Evolutionary conservation across 495 filamentous ascomycete genomes (phyloP), one percentile per base, ranked within the genome.

Genomic region (Aspergillus coremiiformis): DNA sequence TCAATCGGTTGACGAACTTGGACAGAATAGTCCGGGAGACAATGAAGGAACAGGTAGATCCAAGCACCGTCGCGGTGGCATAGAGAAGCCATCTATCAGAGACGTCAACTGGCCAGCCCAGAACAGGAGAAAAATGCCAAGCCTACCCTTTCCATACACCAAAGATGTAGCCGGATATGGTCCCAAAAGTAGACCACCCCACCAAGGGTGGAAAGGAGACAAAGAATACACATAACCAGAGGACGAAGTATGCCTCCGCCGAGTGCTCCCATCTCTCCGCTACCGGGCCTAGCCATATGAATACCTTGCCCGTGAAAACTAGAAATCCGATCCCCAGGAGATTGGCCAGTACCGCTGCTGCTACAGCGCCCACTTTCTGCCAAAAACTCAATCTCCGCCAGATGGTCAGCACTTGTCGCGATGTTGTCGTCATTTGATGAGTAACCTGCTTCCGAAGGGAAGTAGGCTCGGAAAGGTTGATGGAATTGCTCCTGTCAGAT

Each of bases 201-300:
- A 98, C 86, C 53, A 96, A 63, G 3, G 93, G 93, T 3, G 93
- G 93, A 66, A 98, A 95, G 0, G 85, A 89, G 8, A 85, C 82
- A 27, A 80, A 66, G 62, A 90, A 92, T 17, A 84, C 86, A 61
- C 89, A 68, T 1, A 80, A 60, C 83, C 89, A 96, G 20, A 95
- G 70, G 19, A 95, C 77, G 43, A 89, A 68, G 80, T 87, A 96
- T 10, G 86, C 93, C 44, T 76, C 78, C 20, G 63, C 66, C 0
- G 86, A 66, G 7, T 78, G 75, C 54, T 86, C 80, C 89, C 89
- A 95, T 55, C 77, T 73, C 56, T 80, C 70, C 3, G 90, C 89
- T 22, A 82, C 65, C 11, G 89, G 87, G 8, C 70, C 79, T 42
- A 95, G 69, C 70, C 74, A 79, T 3, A 77, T 71, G 67, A 96